Base-by-base conservation (phyloP, 257 asterid species). In the Cynanchum wilfordii region DNA sequence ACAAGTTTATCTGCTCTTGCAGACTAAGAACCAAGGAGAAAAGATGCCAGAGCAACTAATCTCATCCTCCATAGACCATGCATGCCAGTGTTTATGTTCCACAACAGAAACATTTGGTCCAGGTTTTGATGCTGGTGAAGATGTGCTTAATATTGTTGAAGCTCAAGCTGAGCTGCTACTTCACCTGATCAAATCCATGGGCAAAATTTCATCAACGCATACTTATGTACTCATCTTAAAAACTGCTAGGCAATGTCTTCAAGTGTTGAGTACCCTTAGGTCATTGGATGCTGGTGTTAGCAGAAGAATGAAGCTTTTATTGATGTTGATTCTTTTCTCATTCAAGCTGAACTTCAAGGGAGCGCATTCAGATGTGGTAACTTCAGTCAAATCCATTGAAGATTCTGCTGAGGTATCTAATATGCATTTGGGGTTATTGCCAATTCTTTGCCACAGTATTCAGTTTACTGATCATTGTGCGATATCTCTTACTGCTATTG, bases 121-220 rank as follows among this genome's bases (percentile, higher is more conserved):
- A 73, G 70, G 65, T 66, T 74, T 76, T 70, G 89, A 85, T 77
- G 82, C 82, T 56, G 65, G 74, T 77, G 86, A 79, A 72, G 87
- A 86, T 72, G 74, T 76, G 68, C 84, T 91, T 42, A 82, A 84
- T 74, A 79, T 90, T 78, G 96, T 95, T 73, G 84, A 80, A 2
- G 85, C 91, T 85, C 97, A 95, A 84, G 89, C 85, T 40, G 95
- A 87, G 83, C 80, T 92, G 68, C 86, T 95, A 76, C 83, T 90
- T 55, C 86, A 78, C 77, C 90, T 92, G 27, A 74, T 83, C 75
- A 89, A 82, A 79, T 86, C 87, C 40, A 65, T 52, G 62, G 81
- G 76, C 67, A 75, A 75, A 57, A 74, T 73, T 22, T 51, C 84
- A 19, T 73, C 94, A 69, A 82, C 69, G 73, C 74, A 78, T 68